Evolutionary conservation across 129 eudicot species (phyloP), one percentile per base, ranked within the genome.

Genomic region (Tagetes erecta): DNA sequence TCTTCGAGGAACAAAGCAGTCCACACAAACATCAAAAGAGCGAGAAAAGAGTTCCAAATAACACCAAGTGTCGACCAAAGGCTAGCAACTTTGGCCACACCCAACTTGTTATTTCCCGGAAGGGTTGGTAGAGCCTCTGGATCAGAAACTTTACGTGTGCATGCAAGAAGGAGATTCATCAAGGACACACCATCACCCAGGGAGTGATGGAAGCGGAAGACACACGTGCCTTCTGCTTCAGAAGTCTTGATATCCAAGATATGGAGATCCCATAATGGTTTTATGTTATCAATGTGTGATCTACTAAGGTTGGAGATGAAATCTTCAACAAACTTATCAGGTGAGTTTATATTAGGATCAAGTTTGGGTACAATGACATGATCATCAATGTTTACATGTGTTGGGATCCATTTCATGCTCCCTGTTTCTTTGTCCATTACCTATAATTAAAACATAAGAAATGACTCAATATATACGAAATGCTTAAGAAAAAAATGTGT

Each of bases 221-320:
- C 64, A 0, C 84, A 74, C 0, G 81, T 74, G 40, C 78, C 80
- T 36, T 80, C 70, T 13, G 70, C 77, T 1, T 77, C 75, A 1
- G 70, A 56, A n/a, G 87, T 76, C 68, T 83, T 80, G 42, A 86
- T 62, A 63, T 79, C 66, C 3, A 82, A 87, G 62, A 86, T 64
- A 40, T 86, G 85, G n/a, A 83, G 78, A 4, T 80, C 87, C 89
- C 84, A 85, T 53, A 85, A 20, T 1, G 89, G 84, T 71, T 85
- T 76, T 1, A 84, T 75, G 1, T 30, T 80, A 0, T 83, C 85
- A n/a, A 86, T 76, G 45, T 78, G 62, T 37, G 83, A 45, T 80
- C 36, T 80, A 64, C 84, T 86, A 2, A 86, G 80, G 73, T 80
- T 80, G 39, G 84, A 76, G 39, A 83, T 76, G 59, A 72, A 83